These are phyloP conservation scores for Ceriops decandra DNA, from an alignment of 345 rosid species.

Conservation along the genomic window DNA sequence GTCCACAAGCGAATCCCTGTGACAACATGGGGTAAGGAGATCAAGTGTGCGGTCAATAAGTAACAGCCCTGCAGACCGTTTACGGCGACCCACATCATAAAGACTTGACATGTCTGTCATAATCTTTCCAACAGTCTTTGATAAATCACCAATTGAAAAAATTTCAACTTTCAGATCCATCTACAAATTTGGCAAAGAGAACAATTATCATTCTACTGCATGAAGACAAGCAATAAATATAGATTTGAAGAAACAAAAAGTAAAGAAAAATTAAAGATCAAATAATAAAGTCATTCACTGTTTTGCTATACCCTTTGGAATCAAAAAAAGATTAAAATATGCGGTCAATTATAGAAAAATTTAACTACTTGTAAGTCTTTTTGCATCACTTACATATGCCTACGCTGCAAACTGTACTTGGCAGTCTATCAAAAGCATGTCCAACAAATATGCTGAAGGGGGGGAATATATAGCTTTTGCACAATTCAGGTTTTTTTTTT, in stretches of 20 bases:
- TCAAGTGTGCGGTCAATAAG: slow-evolving; percentile 90
- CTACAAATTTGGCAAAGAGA: slow-evolving; percentile 44
- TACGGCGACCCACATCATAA: slow-evolving; percentile 95
- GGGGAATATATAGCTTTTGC: not conserved
- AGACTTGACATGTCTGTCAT: slow-evolving; percentile 98
- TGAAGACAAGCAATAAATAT: not conserved
- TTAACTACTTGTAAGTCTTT: not conserved
- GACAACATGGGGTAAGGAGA: slow-evolving; percentile 90
- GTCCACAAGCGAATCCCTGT: slow-evolving; percentile 87
- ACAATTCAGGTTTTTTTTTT: not conserved
- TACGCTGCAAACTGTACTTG: not conserved
- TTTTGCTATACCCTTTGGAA: not conserved
- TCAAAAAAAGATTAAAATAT: not conserved
- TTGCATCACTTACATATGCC: slow-evolving; percentile 1
- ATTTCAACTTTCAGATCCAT: slow-evolving; percentile 97
- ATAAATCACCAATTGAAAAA: slow-evolving; percentile 84
- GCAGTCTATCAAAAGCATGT: slow-evolving; percentile 1
- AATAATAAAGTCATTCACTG: not conserved
- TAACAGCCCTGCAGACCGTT: slow-evolving; percentile 80
- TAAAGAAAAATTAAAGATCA: not conserved
- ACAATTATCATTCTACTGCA: slow-evolving; percentile 19
- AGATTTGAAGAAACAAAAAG: not conserved
- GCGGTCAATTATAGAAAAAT: too few species aligned
- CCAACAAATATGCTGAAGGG: not conserved
- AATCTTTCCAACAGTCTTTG: slow-evolving; percentile 86